Evolutionary conservation across 768 basidiomycete species (phyloP).

Genomic region (Rubroboletus pulcherrimus): DNA sequence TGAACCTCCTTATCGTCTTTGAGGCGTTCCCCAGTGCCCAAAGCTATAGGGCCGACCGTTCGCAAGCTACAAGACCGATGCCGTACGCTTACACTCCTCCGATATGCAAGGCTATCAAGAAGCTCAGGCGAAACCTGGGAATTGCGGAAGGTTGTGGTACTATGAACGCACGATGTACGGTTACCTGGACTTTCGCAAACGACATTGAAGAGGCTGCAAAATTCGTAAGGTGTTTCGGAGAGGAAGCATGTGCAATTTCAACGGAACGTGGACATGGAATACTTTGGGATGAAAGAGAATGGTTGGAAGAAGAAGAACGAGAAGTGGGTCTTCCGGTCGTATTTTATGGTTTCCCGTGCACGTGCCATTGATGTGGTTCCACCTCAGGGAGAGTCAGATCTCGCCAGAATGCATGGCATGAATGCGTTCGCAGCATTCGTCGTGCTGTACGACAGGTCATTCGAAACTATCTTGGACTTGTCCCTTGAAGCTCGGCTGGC

Average conservation of each 20-base stretch:
- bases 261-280: slow-evolving; percentile 32
- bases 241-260: slow-evolving; percentile 49
- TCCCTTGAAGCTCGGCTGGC: slow-evolving; percentile 44
- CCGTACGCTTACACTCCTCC: slow-evolving; percentile 59
- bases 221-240: slow-evolving; percentile 54
- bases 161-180: slow-evolving; percentile 40
- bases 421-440: slow-evolving; percentile 68
- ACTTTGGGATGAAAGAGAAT: slow-evolving; percentile 58
- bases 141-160: slow-evolving; percentile 59
- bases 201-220: slow-evolving; percentile 54
- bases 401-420: slow-evolving; percentile 57
- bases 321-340: slow-evolving; percentile 39
- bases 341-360: slow-evolving; percentile 6
- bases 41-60: slow-evolving; percentile 26
- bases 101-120: slow-evolving; percentile 65
- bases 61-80: slow-evolving; percentile 1
- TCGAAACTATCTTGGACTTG: slow-evolving; percentile 55
- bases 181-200: slow-evolving; percentile 63
- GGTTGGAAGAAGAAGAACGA: slow-evolving; percentile 55
- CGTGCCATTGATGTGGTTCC: slow-evolving; percentile 10
- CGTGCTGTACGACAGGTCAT: slow-evolving; percentile 50
- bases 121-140: slow-evolving; percentile 56
- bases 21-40: slow-evolving; percentile 58
- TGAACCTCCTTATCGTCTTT: slow-evolving; percentile 54
- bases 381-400: slow-evolving; percentile 55